Conservation (phyloP, 2,329 filamentous ascomycete genomes). For the Talaromyces funiculosus region DNA sequence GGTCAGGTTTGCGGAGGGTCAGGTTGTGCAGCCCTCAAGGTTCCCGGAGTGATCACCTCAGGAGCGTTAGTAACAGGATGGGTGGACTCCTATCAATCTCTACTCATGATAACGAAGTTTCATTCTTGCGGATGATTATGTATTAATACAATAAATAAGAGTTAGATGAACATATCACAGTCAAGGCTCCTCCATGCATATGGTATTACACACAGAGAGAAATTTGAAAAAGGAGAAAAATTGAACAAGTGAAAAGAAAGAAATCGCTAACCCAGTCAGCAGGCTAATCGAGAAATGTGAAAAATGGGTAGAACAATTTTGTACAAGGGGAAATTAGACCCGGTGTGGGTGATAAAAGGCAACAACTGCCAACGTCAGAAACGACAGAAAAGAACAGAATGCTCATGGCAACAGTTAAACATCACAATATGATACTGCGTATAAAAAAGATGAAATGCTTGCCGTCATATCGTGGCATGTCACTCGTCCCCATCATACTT, state of each 20-base stretch:
- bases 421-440: slow-evolving; percentile 8
- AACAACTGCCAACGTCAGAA: neutral
- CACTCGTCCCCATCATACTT: slow-evolving; percentile 2
- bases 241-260: neutral
- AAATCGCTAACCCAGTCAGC: neutral
- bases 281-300: neutral
- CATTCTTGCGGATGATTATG: slow-evolving; percentile 6
- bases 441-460: neutral
- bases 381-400: slow-evolving; percentile 6
- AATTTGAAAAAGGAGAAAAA: no score
- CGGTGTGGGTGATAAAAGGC: slow-evolving; percentile 5
- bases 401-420: neutral
- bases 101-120: neutral
- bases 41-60: slow-evolving; percentile 26
- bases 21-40: slow-evolving; percentile 39
- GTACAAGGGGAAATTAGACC: slow-evolving; percentile 10
- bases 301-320: neutral
- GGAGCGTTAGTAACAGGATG: no score
- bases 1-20: slow-evolving; percentile 34
- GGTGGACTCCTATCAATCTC: neutral
- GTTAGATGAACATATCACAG: neutral
- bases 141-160: slow-evolving; percentile 13
- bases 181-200: neutral
- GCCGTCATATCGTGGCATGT: slow-evolving; percentile 3
- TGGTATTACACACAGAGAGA: neutral